Evolutionary conservation across 2,329 filamentous ascomycete species (phyloP).

Genomic region (Talaromyces piceae): DNA sequence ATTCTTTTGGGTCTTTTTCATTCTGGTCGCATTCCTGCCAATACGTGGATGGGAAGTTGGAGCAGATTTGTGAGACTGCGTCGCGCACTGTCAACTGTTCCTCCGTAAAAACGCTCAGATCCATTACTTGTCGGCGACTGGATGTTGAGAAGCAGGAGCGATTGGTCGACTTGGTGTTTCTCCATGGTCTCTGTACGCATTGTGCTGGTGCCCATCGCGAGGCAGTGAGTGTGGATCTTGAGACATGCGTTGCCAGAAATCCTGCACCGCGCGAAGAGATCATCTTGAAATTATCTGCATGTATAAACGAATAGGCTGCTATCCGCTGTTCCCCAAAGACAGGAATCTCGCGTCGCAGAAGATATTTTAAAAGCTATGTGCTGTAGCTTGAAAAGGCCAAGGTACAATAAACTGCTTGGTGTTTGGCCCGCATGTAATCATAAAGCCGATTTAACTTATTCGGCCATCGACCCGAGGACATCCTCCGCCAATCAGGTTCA

Average conservation of each 20-base stretch:
- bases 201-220: not conserved
- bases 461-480: not conserved
- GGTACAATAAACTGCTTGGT: not conserved
- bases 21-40: slow-evolving; percentile 68
- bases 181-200: not conserved
- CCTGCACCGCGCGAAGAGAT: not conserved
- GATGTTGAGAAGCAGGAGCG: slow-evolving; percentile 5
- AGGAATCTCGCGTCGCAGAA: not conserved
- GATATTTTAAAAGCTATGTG: not conserved
- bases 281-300: not conserved
- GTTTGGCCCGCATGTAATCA: not conserved
- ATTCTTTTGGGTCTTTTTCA: slow-evolving; percentile 64
- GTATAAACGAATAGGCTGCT: not conserved
- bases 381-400: not conserved
- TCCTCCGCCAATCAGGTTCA: not conserved
- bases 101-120: slow-evolving; percentile 63
- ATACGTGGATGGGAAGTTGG: slow-evolving; percentile 60
- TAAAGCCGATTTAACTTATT: slow-evolving; percentile 1
- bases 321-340: not conserved
- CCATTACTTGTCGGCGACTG: slow-evolving; percentile 50
- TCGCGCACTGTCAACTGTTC: slow-evolving; percentile 67
- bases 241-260: not conserved
- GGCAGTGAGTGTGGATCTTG: not conserved
- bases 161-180: not conserved
- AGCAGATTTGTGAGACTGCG: slow-evolving; percentile 60